phyloP scores from a whole-genome alignment of 2,329 filamentous ascomycete genomes.

The Hypoxylon sp. region DNA sequence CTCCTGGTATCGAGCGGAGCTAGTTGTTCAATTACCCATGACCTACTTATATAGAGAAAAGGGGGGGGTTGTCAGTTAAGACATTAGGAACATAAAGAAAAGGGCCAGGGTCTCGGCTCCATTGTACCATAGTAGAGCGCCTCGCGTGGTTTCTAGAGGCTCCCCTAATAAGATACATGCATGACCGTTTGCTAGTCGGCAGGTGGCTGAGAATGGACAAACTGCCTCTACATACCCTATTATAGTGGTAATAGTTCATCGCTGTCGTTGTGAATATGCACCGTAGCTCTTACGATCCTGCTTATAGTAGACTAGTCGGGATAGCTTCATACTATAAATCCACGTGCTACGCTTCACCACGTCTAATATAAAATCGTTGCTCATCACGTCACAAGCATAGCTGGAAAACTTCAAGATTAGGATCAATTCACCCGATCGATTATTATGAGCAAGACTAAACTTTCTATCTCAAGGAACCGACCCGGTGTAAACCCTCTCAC shows the following conservation, averaged over 20 bases:
- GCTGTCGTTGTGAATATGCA: not conserved
- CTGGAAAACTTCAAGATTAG: not conserved
- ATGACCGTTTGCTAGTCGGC: not conserved
- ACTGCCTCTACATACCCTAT: not conserved
- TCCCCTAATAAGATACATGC: constrained; percentile 11
- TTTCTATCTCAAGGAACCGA: constrained; percentile 43
- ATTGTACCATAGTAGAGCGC: constrained; percentile 25
- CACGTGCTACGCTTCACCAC: not conserved
- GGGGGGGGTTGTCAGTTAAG: not conserved
- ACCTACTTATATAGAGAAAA: constrained; percentile 1
- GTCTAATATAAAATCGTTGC: not conserved
- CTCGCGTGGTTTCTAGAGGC: not conserved
- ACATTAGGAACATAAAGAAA: constrained; percentile 17
- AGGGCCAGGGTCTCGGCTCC: constrained; percentile 1
- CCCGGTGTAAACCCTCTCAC: constrained; percentile 19
- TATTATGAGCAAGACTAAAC: constrained; percentile 43
- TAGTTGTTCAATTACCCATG: constrained; percentile 8
- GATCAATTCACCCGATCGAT: constrained; percentile 28
- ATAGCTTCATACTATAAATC: not conserved
- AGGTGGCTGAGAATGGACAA: not conserved
- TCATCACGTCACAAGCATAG: constrained; percentile 9
- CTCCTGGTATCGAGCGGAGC: too few species aligned
- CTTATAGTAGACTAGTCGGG: not conserved
- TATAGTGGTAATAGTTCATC: not conserved
- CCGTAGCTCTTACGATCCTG: not conserved